These are phyloP conservation scores for Theileria orientalis DNA, from an alignment of 169 alveolate species.

Conservation along the genomic window DNA sequence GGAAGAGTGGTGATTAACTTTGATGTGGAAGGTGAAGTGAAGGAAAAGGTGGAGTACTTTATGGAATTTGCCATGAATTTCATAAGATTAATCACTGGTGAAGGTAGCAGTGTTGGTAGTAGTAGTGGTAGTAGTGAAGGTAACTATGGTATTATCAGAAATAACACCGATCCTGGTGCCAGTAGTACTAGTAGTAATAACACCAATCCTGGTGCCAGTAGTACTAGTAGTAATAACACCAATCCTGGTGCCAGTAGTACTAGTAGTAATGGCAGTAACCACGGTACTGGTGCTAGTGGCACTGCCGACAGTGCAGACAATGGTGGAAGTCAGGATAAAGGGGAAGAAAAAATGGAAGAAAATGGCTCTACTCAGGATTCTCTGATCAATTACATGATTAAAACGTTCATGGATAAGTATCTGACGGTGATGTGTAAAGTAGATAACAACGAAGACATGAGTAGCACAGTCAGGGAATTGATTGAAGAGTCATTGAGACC, in stretches of 20 bases:
- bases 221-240: no score
- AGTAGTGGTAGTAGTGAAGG: no score
- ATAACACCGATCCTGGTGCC: no score
- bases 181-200: no score
- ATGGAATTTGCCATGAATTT: neutral
- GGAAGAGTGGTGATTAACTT: slow-evolving; percentile 8
- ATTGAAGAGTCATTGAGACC: neutral
- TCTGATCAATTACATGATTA: neutral
- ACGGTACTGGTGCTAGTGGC: no score
- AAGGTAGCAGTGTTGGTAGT: neutral
- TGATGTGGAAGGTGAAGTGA: neutral
- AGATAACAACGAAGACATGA: neutral
- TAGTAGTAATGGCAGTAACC: no score
- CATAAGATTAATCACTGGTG: neutral
- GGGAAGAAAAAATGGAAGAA: neutral
- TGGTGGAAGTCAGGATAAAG: neutral
- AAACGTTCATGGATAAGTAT: slow-evolving; percentile 11
- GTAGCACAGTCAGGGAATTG: neutral
- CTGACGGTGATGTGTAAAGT: neutral
- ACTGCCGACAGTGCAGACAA: no score
- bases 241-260: no score
- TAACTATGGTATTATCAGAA: no score
- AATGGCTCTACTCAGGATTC: neutral
- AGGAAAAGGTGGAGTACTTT: neutral
- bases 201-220: no score